Percentiles rank a stretch among this genome's conserved stretches.
phyloP scores from a whole-genome alignment of 257 asterid genomes.

The Solanum okadae region DNA sequence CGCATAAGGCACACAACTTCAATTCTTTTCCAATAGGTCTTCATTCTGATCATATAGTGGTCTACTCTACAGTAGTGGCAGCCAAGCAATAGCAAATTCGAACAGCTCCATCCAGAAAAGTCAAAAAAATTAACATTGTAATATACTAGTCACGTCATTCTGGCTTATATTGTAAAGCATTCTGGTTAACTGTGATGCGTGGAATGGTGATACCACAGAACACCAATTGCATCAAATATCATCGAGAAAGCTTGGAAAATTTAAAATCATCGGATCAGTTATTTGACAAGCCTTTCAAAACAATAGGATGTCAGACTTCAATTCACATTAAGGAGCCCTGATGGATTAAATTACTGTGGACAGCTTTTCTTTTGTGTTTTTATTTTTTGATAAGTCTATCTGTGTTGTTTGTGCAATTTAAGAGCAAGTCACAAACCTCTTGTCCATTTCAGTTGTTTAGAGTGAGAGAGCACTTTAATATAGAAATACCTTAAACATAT shows the following conservation, averaged over 20 bases:
- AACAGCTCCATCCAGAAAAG: neutral
- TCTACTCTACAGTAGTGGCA: neutral
- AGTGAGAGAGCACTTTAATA: neutral
- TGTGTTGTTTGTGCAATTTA: neutral
- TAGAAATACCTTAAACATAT: slow-evolving; percentile 70
- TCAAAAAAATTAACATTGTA: neutral
- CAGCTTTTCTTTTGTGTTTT: neutral
- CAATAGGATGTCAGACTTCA: neutral
- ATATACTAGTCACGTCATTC: neutral
- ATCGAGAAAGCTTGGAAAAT: neutral
- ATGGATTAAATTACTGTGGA: neutral
- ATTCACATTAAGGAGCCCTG: neutral
- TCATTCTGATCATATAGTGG: neutral
- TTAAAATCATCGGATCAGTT: neutral
- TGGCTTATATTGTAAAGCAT: neutral
- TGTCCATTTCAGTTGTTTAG: neutral
- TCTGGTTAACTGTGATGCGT: neutral
- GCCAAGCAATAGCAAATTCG: neutral
- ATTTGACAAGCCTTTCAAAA: neutral
- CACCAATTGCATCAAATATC: neutral
- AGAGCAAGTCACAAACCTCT: neutral
- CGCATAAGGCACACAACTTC: neutral
- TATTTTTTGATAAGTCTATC: neutral
- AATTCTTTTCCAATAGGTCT: neutral
- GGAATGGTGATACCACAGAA: neutral